These are phyloP conservation scores for Peniophora sp. DNA, from an alignment of 1,284 basidiomycete genomes.

Conservation along the genomic window DNA sequence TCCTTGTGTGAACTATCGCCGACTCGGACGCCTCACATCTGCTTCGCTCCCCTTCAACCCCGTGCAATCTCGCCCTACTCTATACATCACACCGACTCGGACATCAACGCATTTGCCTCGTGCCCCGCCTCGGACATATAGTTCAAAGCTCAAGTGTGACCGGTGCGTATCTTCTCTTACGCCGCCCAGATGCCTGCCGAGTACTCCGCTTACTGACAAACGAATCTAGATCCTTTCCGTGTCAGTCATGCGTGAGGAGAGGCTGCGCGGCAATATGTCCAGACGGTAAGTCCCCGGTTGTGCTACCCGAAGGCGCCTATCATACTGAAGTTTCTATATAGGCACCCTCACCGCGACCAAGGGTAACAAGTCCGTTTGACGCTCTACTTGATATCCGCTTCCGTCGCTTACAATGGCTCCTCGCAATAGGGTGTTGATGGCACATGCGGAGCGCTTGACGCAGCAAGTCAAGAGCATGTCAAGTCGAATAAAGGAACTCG, in stretches of 20 bases:
- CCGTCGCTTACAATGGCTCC: not conserved
- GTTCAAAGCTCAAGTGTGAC: conserved; percentile 49
- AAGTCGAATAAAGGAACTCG: conserved; percentile 48
- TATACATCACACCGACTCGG: conserved; percentile 5
- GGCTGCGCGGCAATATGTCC: conserved; percentile 48
- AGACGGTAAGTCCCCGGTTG: conserved; percentile 26
- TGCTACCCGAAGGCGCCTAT: not conserved
- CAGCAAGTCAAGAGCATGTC: conserved; percentile 37
- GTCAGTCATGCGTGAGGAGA: conserved; percentile 44
- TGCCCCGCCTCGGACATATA: conserved; percentile 11
- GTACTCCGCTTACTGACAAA: not conserved
- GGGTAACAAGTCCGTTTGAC: conserved; percentile 39
- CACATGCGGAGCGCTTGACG: conserved; percentile 34
- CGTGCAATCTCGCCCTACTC: not conserved
- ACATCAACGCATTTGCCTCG: too few species aligned
- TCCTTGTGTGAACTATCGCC: not conserved
- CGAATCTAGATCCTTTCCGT: conserved; percentile 39
- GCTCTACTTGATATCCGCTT: not conserved
- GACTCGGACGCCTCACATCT: not conserved
- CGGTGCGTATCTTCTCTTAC: conserved; percentile 22
- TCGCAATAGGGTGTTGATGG: conserved; percentile 35
- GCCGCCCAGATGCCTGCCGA: conserved; percentile 1
- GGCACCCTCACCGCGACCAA: conserved; percentile 45
- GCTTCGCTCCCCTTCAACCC: not conserved
- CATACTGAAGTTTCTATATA: conserved; percentile 11